phyloP scores from a whole-genome alignment of 2,329 filamentous ascomycete genomes.

The Hysterium pulicare region DNA sequence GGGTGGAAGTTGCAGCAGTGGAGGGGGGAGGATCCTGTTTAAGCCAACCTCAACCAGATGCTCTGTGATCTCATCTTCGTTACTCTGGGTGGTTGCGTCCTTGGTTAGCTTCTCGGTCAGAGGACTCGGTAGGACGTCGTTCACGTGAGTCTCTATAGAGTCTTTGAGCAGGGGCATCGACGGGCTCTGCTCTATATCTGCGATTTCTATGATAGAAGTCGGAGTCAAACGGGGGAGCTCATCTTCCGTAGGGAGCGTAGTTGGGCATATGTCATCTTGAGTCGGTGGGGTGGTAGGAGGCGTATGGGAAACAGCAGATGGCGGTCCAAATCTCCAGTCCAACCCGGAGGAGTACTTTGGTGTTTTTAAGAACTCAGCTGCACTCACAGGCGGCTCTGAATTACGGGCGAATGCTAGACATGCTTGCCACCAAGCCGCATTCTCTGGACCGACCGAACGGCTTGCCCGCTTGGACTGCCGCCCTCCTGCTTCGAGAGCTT shows the following conservation, averaged over 20 bases:
- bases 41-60: constrained; percentile 21
- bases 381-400: constrained; percentile 23
- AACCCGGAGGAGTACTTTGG: constrained; percentile 24
- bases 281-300: constrained; percentile 14
- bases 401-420: constrained; percentile 26
- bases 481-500: constrained; percentile 9
- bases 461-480: constrained; percentile 10
- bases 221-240: constrained; percentile 19
- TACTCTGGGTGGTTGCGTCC: background rate
- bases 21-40: constrained; percentile 16
- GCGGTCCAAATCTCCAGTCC: constrained; percentile 21
- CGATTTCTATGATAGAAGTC: constrained; percentile 12
- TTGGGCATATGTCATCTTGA: constrained; percentile 10
- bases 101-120: background rate
- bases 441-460: constrained; percentile 12
- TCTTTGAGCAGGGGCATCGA: constrained; percentile 3
- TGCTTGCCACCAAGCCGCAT: constrained; percentile 24
- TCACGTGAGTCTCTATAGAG: background rate
- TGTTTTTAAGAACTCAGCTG: constrained; percentile 23
- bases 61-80: constrained; percentile 16
- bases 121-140: background rate
- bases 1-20: constrained; percentile 23
- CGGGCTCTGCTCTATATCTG: constrained; percentile 8
- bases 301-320: constrained; percentile 8
- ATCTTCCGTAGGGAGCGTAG: background rate